phyloP scores from a whole-genome alignment of 139 green algal genomes.

The Chlorella vulgaris region DNA sequence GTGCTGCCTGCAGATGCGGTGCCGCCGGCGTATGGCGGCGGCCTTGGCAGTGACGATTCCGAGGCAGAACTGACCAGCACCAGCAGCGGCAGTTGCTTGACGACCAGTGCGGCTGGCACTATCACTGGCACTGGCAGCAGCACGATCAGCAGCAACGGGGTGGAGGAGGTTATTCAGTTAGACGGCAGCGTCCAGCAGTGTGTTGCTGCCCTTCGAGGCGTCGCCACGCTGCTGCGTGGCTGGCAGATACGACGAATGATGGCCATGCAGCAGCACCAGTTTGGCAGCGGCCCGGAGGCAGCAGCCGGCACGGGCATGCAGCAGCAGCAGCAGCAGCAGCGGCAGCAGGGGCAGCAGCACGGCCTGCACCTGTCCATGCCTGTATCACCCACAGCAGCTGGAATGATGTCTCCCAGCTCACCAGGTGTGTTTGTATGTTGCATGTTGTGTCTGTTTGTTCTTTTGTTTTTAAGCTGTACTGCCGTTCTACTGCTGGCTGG shows the following conservation, averaged over 20 bases:
- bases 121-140: no score
- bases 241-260: slow-evolving; percentile 40
- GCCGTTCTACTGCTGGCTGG: no score
- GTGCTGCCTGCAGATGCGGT: slow-evolving; percentile 23
- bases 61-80: not conserved
- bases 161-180: slow-evolving; percentile 46
- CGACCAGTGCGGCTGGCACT: no score
- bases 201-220: slow-evolving; percentile 39
- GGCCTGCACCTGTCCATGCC: not conserved
- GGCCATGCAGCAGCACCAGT: not conserved
- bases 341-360: not conserved
- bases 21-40: slow-evolving; percentile 14
- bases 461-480: no score
- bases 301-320: no score
- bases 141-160: not conserved
- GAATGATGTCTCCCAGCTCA: not conserved
- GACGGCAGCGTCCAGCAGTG: slow-evolving; percentile 42
- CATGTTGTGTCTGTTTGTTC: no score
- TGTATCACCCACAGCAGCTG: not conserved
- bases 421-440: not conserved
- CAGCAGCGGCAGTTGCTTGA: not conserved
- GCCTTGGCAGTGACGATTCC: slow-evolving; percentile 2
- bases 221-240: slow-evolving; percentile 45
- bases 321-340: slow-evolving; percentile 1
- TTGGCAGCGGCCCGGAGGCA: no score